Percentiles rank a stretch among this genome's conserved stretches.
phyloP scores from a whole-genome alignment of 2,329 filamentous ascomycete genomes.

The Pseudovirgaria hyperparasitica region DNA sequence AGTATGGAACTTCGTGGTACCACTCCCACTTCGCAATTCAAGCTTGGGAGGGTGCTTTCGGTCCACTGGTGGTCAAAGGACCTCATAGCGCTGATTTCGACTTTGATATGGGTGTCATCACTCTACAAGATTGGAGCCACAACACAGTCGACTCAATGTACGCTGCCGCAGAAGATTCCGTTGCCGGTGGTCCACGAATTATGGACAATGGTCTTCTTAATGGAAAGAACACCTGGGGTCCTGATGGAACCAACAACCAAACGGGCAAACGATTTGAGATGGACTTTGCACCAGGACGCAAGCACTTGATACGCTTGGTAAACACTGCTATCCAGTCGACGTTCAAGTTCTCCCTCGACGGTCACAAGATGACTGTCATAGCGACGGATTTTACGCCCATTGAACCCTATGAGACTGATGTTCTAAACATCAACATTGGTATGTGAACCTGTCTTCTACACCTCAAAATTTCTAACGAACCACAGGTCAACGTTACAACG shows the following conservation, averaged over 20 bases:
- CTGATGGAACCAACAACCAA: slow-evolving; percentile 7
- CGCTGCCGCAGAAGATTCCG: slow-evolving; percentile 11
- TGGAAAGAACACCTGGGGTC: slow-evolving; percentile 27
- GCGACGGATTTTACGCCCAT: slow-evolving; percentile 25
- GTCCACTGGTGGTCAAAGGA: slow-evolving; percentile 28
- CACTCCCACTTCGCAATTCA: slow-evolving; percentile 30
- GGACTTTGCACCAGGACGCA: slow-evolving; percentile 13
- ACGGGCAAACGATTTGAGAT: slow-evolving; percentile 17
- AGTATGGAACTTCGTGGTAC: slow-evolving; percentile 31
- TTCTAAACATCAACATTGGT: slow-evolving; percentile 24
- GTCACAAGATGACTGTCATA: slow-evolving; percentile 26
- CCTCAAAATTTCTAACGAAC: background rate
- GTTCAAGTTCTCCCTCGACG: slow-evolving; percentile 31
- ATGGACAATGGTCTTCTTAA: slow-evolving; percentile 33
- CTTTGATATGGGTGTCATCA: slow-evolving; percentile 29
- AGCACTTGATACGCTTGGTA: slow-evolving; percentile 17
- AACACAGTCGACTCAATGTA: slow-evolving; percentile 24
- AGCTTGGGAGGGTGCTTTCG: slow-evolving; percentile 28
- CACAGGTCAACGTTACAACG: slow-evolving; percentile 10
- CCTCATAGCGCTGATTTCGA: slow-evolving; percentile 28
- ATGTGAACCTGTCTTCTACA: slow-evolving; percentile 1
- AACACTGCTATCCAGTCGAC: slow-evolving; percentile 26
- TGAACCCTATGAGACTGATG: slow-evolving; percentile 22
- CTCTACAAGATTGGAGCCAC: slow-evolving; percentile 33
- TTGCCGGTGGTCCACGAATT: slow-evolving; percentile 16